Conservation (phyloP, 2,329 filamentous ascomycete genomes). For the Verruconis gallopava region DNA sequence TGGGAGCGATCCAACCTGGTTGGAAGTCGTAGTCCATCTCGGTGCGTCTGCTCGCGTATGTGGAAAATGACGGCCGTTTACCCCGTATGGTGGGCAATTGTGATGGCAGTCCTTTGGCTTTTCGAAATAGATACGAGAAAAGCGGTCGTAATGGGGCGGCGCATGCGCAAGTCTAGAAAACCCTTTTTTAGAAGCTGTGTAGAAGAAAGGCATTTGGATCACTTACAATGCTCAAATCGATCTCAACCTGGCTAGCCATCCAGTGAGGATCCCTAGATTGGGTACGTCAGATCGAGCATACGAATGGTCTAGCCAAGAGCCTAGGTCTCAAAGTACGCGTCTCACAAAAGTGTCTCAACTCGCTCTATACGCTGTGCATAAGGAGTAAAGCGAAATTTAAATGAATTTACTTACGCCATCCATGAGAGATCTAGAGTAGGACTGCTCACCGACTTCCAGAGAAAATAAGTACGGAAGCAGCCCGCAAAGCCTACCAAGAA, state of each 20-base stretch:
- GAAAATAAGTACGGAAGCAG: constrained; percentile 31
- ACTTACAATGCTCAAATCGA: constrained; percentile 32
- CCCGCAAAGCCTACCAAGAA: constrained; percentile 31
- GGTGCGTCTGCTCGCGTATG: neutral
- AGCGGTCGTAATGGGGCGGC: constrained; percentile 9
- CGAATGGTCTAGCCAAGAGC: no score
- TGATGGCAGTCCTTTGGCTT: neutral
- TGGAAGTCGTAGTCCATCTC: neutral
- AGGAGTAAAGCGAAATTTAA: no score
- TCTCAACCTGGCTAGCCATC: constrained; percentile 33
- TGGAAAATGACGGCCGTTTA: neutral
- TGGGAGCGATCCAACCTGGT: neutral
- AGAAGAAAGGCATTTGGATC: no score
- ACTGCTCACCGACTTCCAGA: constrained; percentile 27
- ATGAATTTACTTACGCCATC: no score
- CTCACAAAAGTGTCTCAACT: no score
- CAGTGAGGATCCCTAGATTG: constrained; percentile 34
- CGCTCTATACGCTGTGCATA: no score
- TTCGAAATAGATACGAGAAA: neutral
- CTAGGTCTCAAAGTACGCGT: no score
- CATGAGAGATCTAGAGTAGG: constrained; percentile 32
- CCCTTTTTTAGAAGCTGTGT: no score
- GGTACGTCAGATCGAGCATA: no score
- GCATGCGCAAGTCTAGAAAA: constrained; percentile 10
- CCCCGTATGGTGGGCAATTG: neutral